phyloP scores from a whole-genome alignment of 1,284 basidiomycete genomes.

The Ustilago sp. region DNA sequence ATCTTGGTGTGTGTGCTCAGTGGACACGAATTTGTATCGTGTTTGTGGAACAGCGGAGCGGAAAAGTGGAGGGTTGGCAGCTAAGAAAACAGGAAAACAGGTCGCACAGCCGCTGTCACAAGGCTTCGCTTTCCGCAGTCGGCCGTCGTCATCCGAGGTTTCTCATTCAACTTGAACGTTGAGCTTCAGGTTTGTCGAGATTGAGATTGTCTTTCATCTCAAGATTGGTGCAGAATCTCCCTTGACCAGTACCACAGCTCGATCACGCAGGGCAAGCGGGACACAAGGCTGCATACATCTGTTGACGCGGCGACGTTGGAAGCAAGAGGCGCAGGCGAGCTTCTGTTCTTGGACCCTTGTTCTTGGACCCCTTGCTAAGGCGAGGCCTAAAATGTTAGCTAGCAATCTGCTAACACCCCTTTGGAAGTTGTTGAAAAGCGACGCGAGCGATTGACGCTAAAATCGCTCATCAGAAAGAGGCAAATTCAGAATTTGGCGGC shows the following conservation, averaged over 20 bases:
- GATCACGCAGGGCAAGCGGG: no score
- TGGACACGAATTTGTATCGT: slow-evolving; percentile 8
- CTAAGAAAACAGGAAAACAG: not conserved
- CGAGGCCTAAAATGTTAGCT: not conserved
- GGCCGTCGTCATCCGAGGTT: no score
- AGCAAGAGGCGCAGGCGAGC: slow-evolving; percentile 2
- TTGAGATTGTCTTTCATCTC: not conserved
- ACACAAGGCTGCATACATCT: not conserved
- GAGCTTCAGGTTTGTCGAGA: not conserved
- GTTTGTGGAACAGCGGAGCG: not conserved
- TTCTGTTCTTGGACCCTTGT: slow-evolving; percentile 4
- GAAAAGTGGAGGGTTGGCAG: slow-evolving; percentile 12
- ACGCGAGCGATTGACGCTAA: slow-evolving; percentile 11
- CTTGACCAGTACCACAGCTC: no score
- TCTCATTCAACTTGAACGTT: not conserved
- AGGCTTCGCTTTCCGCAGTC: slow-evolving; percentile 5
- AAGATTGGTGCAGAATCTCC: no score
- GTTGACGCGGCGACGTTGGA: slow-evolving; percentile 1
- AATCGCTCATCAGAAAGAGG: not conserved
- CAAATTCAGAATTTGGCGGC: slow-evolving; percentile 8
- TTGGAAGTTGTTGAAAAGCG: not conserved
- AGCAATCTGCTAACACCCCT: not conserved
- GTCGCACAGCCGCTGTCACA: not conserved
- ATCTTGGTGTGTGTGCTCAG: not conserved
- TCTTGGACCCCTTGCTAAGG: not conserved